A percentile compares a stretch with the other conserved stretches of the same genome.
These are phyloP conservation scores for Globisporangium barbulae DNA, from an alignment of 352 stramenopile species.

Conservation along the genomic window DNA sequence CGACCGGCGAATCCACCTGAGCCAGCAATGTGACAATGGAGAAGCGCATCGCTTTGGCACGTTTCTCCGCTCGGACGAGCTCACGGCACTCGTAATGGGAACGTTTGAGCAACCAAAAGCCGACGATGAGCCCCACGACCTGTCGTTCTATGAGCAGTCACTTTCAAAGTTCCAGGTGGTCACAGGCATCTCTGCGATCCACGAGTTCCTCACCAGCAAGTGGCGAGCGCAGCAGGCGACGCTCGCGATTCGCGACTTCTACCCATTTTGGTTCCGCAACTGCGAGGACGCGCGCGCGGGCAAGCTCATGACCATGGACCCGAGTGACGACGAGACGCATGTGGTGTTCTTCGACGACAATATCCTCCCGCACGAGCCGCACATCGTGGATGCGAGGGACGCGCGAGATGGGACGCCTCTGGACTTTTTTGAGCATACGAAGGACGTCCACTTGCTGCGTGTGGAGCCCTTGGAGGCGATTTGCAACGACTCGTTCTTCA, in stretches of 20 bases:
- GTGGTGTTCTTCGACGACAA: slow-evolving; percentile 84
- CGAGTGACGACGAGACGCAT: slow-evolving; percentile 27
- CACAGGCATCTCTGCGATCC: slow-evolving; percentile 40
- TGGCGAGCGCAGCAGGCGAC: slow-evolving; percentile 55
- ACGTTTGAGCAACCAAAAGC: slow-evolving; percentile 60
- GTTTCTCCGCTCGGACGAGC: slow-evolving; percentile 49
- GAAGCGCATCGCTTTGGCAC: slow-evolving; percentile 46
- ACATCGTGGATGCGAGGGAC: slow-evolving; percentile 65
- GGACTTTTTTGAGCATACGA: slow-evolving; percentile 28
- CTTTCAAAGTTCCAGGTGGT: slow-evolving; percentile 24
- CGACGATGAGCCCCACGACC: slow-evolving; percentile 13
- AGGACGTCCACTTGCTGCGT: slow-evolving; percentile 52
- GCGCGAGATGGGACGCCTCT: slow-evolving; percentile 26
- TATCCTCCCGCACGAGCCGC: slow-evolving; percentile 56
- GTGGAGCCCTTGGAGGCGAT: slow-evolving; percentile 71
- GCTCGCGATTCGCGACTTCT: slow-evolving; percentile 74
- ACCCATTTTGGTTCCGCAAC: slow-evolving; percentile 67
- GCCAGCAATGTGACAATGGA: background rate
- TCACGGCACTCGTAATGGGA: slow-evolving; percentile 63
- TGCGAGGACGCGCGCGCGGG: slow-evolving; percentile 42
- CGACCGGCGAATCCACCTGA: slow-evolving; percentile 54
- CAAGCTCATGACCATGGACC: slow-evolving; percentile 57
- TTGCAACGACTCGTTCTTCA: slow-evolving; percentile 44
- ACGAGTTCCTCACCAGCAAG: slow-evolving; percentile 40
- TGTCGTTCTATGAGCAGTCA: slow-evolving; percentile 36